A percentile compares a stretch with the other conserved stretches of the same genome.
These are phyloP conservation scores for Tranzscheliella williamsii DNA, from an alignment of 1,284 basidiomycete genomes.

Conservation along the genomic window DNA sequence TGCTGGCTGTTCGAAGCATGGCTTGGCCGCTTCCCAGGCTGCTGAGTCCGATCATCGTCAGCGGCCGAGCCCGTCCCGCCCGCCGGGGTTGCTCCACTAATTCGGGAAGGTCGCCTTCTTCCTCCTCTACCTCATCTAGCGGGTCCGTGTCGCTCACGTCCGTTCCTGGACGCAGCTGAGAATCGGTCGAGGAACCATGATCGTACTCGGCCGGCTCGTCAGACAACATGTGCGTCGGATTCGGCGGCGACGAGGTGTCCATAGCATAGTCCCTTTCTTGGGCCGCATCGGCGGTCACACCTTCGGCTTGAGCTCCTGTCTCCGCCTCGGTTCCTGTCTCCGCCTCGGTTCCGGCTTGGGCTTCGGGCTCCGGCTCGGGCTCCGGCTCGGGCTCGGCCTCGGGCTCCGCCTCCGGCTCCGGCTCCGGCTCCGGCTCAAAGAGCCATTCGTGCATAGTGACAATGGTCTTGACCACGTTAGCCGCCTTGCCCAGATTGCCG, in stretches of 20 bases:
- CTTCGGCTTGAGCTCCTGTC: no score
- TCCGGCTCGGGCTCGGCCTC: constrained; percentile 3
- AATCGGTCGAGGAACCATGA: neutral
- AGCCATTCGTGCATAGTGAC: constrained; percentile 57
- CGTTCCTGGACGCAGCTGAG: neutral
- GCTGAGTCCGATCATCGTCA: constrained; percentile 31
- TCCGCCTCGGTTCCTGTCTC: neutral
- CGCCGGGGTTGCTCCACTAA: constrained; percentile 20
- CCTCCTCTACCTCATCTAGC: constrained; percentile 3
- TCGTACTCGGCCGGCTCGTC: neutral
- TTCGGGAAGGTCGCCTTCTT: constrained; percentile 12
- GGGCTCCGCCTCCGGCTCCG: constrained; percentile 23
- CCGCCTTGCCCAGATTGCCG: constrained; percentile 55
- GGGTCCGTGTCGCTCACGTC: neutral
- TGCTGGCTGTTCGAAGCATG: neutral
- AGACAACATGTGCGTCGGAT: neutral
- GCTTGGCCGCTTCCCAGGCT: constrained; percentile 2
- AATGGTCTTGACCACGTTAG: constrained; percentile 59
- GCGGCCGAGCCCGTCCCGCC: constrained; percentile 13
- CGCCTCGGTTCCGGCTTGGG: neutral
- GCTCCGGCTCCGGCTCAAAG: constrained; percentile 53
- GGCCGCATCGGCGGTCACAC: no score
- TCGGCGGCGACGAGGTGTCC: neutral
- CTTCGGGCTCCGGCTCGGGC: neutral
- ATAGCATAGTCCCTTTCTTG: no score